Conservation (phyloP, 768 basidiomycete genomes). For the Exidia glandulosa region DNA sequence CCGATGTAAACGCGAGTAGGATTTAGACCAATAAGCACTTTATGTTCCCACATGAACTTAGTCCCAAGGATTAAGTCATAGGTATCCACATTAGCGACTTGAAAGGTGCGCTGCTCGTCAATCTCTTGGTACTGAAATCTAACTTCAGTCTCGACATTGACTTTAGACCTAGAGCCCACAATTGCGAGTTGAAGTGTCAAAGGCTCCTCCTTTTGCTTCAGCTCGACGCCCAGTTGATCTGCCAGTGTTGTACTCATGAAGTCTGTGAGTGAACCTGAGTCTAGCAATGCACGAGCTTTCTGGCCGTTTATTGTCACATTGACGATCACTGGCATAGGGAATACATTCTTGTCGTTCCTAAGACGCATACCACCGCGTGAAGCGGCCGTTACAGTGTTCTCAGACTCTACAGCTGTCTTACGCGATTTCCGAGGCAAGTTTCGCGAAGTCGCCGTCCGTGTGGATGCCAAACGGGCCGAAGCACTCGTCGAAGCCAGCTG, state of each 20-base stretch:
- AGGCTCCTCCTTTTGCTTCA: background rate
- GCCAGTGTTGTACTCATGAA: constrained; percentile 10
- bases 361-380: background rate
- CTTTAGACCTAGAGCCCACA: background rate
- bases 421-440: background rate
- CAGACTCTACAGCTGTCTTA: background rate
- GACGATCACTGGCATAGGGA: constrained; percentile 4
- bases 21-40: constrained; percentile 1
- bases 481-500: too few species aligned
- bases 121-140: background rate
- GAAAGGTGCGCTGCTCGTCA: background rate
- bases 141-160: background rate
- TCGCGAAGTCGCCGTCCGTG: background rate
- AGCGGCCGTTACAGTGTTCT: background rate
- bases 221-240: background rate
- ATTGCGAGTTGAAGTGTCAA: background rate
- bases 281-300: constrained; percentile 6
- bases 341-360: background rate
- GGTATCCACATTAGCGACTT: too few species aligned
- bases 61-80: too few species aligned
- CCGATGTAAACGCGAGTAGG: too few species aligned
- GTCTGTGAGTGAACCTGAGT: constrained; percentile 10
- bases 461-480: background rate
- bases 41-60: constrained; percentile 1
- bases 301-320: constrained; percentile 4